These are phyloP conservation scores for Coccomyxa sp. DNA, from an alignment of 139 green algal species.

Conservation along the genomic window DNA sequence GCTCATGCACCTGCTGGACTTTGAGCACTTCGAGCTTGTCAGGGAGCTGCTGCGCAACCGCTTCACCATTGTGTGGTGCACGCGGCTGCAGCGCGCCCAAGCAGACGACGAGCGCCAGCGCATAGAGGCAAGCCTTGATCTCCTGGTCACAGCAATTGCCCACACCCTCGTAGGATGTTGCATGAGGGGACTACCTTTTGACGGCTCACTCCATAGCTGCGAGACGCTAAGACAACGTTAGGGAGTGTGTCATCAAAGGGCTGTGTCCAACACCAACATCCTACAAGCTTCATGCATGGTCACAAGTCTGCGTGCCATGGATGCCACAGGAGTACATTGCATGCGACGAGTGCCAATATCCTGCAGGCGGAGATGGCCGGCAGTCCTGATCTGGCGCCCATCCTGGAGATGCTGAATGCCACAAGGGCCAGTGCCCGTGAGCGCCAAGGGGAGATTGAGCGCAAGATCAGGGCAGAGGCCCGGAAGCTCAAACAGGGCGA, in stretches of 20 bases:
- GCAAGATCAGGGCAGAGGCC: constrained; percentile 89
- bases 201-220: no score
- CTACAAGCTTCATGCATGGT: no score
- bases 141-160: no score
- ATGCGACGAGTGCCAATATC: no score
- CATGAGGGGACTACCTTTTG: no score
- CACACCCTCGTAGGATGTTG: no score
- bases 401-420: constrained; percentile 80
- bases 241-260: no score
- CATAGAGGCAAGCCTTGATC: constrained; percentile 52
- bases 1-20: constrained; percentile 89
- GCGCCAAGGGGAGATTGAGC: constrained; percentile 78
- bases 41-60: constrained; percentile 92
- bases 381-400: constrained; percentile 41
- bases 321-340: no score
- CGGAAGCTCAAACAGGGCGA: constrained; percentile 57
- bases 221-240: no score
- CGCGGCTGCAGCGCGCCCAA: constrained; percentile 70
- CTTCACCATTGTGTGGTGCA: constrained; percentile 95
- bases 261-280: no score
- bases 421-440: constrained; percentile 73
- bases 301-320: no score
- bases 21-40: constrained; percentile 95
- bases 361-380: constrained; percentile 56
- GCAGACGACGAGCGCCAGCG: constrained; percentile 66